Percentiles rank a stretch among this genome's conserved stretches.
Evolutionary conservation across 106 monocot species (phyloP).

Genomic region (Ottelia alismoides): DNA sequence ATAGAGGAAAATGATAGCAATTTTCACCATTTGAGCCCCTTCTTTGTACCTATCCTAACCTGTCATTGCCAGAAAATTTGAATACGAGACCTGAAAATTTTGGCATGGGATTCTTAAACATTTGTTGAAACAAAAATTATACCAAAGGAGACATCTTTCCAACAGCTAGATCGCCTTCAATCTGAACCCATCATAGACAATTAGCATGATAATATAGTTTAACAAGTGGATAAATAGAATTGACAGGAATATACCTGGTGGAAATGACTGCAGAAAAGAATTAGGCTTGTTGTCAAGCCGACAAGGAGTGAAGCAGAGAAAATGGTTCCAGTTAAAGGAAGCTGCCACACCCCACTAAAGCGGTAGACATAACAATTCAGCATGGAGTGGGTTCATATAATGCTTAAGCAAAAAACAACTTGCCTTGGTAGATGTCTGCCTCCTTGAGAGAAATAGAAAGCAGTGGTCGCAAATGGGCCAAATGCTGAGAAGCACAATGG

Average conservation of each 20-base stretch:
- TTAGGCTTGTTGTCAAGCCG: constrained; percentile 86
- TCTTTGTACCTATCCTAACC: constrained; percentile 80
- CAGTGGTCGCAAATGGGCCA: constrained; percentile 96
- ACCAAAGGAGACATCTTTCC: constrained; percentile 98
- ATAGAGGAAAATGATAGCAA: constrained; percentile 45
- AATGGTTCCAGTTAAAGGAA: constrained; percentile 37
- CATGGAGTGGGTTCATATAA: not conserved
- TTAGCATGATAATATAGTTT: not conserved
- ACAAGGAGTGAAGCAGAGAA: constrained; percentile 69
- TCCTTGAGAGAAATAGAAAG: constrained; percentile 74
- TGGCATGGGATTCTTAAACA: not conserved
- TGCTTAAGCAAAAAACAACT: not conserved
- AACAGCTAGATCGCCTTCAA: constrained; percentile 75
- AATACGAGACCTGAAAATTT: not conserved
- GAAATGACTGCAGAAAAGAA: constrained; percentile 99
- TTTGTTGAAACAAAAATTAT: constrained; percentile 6
- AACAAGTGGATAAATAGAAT: not conserved
- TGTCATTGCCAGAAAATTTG: constrained; percentile 8
- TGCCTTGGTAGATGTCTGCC: constrained; percentile 27
- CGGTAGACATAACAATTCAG: constrained; percentile 2
- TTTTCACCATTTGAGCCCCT: constrained; percentile 51
- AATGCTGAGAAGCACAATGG: constrained; percentile 92
- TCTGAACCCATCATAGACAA: constrained; percentile 25
- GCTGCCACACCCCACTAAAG: constrained; percentile 27
- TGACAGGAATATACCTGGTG: constrained; percentile 49